A percentile compares a stretch with the other conserved stretches of the same genome.
Evolutionary conservation across 1,139 yeast genomes (phyloP).

Genomic region (Blastobotrys serpentis): DNA sequence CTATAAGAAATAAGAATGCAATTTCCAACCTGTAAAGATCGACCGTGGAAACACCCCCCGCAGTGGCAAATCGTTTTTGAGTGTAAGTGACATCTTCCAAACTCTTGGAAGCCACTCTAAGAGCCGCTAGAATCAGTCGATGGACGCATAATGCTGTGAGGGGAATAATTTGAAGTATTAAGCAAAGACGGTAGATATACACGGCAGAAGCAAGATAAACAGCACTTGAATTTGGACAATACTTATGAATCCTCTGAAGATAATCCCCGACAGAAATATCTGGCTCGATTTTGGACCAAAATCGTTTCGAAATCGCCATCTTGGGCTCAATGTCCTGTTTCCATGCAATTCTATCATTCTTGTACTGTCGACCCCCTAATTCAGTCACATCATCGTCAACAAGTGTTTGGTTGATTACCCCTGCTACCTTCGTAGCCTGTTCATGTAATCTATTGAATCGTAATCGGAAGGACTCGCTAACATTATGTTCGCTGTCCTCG

Average conservation of each 20-base stretch:
- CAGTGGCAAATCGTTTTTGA: conserved; percentile 51
- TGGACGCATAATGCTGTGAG: conserved; percentile 47
- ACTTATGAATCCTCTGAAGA: conserved; percentile 43
- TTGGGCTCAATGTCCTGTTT: conserved; percentile 4
- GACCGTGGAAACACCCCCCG: conserved; percentile 49
- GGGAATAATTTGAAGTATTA: conserved; percentile 36
- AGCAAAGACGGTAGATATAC: conserved; percentile 40
- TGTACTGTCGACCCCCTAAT: not conserved
- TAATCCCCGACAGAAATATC: conserved; percentile 40
- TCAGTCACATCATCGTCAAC: not conserved
- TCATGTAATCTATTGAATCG: conserved; percentile 19
- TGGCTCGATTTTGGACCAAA: conserved; percentile 43
- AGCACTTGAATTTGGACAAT: conserved; percentile 46
- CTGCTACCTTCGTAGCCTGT: conserved; percentile 24
- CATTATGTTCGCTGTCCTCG: not conserved
- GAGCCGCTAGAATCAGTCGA: conserved; percentile 49
- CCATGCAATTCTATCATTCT: not conserved
- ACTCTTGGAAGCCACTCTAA: conserved; percentile 51
- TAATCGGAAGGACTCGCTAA: not conserved
- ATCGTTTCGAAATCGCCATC: conserved; percentile 34
- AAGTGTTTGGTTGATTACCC: conserved; percentile 12
- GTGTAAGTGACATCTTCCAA: conserved; percentile 53
- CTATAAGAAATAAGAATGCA: conserved; percentile 44
- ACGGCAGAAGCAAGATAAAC: conserved; percentile 44
- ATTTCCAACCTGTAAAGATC: conserved; percentile 51